Conservation (phyloP, 2,329 filamentous ascomycete species). For the Botrytis sinoallii region DNA sequence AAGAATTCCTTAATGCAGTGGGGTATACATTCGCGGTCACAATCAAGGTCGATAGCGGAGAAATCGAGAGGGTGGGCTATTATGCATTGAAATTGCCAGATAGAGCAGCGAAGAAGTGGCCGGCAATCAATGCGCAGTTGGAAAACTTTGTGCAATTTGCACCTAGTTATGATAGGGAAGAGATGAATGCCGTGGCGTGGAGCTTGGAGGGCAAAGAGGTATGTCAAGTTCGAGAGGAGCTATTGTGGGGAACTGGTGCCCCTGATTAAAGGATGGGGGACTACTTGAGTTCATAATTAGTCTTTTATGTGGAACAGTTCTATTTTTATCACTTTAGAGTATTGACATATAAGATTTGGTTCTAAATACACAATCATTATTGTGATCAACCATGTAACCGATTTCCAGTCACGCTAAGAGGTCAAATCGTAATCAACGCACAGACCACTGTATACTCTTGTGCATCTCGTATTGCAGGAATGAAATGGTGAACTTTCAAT, state of each 20-base stretch:
- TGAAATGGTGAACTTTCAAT: background rate
- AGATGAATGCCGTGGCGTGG: slow-evolving; percentile 17
- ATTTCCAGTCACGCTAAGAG: background rate
- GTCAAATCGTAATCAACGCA: background rate
- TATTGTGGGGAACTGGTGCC: slow-evolving; percentile 16
- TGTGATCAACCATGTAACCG: background rate
- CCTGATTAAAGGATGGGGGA: slow-evolving; percentile 6
- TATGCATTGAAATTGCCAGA: slow-evolving; percentile 18
- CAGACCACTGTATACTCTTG: background rate
- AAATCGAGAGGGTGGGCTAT: slow-evolving; percentile 15
- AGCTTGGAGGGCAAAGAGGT: slow-evolving; percentile 12
- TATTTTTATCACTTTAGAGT: background rate
- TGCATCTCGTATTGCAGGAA: background rate
- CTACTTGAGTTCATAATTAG: slow-evolving; percentile 1
- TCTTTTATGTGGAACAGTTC: background rate
- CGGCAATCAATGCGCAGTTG: background rate
- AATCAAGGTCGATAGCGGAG: slow-evolving; percentile 2
- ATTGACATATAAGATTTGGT: background rate
- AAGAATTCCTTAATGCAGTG: background rate
- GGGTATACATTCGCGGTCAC: slow-evolving; percentile 18
- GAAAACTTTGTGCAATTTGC: background rate
- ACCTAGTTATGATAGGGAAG: slow-evolving; percentile 11
- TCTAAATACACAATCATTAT: background rate
- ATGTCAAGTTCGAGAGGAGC: slow-evolving; percentile 19
- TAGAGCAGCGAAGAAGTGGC: background rate